These are phyloP conservation scores for Marchantia paleacea DNA, from an alignment of 225 moss, liverwort and hornwort genomes.

Conservation along the genomic window DNA sequence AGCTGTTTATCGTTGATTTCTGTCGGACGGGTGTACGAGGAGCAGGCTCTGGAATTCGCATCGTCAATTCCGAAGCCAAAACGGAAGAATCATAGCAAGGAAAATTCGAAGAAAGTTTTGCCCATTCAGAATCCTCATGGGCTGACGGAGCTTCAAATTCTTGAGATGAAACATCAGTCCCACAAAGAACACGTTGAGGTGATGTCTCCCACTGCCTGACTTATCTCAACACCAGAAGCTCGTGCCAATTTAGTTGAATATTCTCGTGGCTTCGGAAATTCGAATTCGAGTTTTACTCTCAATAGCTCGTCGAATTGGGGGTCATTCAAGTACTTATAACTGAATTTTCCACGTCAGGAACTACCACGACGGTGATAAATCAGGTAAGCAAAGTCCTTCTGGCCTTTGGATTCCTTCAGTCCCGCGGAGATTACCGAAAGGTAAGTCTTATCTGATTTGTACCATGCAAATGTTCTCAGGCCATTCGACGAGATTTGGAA, in stretches of 20 bases:
- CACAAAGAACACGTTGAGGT: constrained; percentile 77
- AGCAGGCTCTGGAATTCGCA: constrained; percentile 85
- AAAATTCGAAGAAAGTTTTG: constrained; percentile 33
- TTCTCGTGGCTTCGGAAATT: not conserved
- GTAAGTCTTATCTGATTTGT: too few species aligned
- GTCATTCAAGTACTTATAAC: not conserved
- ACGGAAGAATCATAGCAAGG: constrained; percentile 36
- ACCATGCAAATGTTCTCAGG: constrained; percentile 32
- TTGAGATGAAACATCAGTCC: constrained; percentile 77
- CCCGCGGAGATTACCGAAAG: not conserved
- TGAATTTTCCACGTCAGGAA: too few species aligned
- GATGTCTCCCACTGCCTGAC: rapidly evolving
- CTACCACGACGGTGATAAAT: too few species aligned
- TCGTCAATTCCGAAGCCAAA: constrained; percentile 79
- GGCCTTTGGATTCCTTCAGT: not conserved
- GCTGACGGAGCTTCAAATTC: constrained; percentile 61
- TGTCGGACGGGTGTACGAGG: not conserved
- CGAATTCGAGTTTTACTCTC: not conserved
- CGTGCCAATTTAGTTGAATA: too few species aligned
- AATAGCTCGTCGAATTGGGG: not conserved
- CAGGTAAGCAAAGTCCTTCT: too few species aligned
- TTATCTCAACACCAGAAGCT: not conserved
- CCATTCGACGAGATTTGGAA: constrained; percentile 76
- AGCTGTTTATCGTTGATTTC: not conserved
- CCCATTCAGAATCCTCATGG: constrained; percentile 53